Evolutionary conservation across 2,329 filamentous ascomycete genomes (phyloP).

Genomic region (Penicillium sp.): DNA sequence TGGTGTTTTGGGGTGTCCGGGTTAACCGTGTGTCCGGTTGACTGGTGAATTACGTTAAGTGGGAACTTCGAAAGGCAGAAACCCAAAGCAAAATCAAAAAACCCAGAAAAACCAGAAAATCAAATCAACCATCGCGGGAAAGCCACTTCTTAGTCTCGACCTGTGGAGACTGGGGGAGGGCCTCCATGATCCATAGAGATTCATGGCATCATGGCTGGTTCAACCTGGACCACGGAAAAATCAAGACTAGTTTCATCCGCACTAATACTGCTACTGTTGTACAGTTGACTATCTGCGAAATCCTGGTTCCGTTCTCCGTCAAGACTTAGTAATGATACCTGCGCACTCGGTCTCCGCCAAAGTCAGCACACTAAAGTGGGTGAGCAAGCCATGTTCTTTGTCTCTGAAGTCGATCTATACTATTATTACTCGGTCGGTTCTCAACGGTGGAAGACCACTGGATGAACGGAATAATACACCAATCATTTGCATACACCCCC

Average conservation of each 20-base stretch:
- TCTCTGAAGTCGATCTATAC: conserved; percentile 6
- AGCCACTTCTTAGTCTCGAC: not conserved
- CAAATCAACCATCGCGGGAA: not conserved
- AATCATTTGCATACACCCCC: not conserved
- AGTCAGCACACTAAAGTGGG: not conserved
- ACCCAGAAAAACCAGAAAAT: not conserved
- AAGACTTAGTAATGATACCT: not conserved
- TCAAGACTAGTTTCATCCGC: not conserved
- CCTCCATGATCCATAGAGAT: not conserved
- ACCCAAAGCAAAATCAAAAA: not conserved
- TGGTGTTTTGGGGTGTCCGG: no score
- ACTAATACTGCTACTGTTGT: not conserved
- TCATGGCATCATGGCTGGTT: not conserved
- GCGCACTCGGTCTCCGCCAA: not conserved
- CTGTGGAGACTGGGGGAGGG: not conserved
- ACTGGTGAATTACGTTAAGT: no score
- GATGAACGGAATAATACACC: not conserved
- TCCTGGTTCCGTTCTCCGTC: not conserved
- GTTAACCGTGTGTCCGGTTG: no score
- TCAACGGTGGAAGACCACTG: conserved; percentile 3
- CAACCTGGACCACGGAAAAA: not conserved
- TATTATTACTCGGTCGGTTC: not conserved
- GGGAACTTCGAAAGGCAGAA: not conserved
- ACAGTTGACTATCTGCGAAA: no score
- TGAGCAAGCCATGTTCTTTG: conserved; percentile 1